phyloP scores from a whole-genome alignment of 768 basidiomycete genomes.

The Pleurotus citrinopileatus region DNA sequence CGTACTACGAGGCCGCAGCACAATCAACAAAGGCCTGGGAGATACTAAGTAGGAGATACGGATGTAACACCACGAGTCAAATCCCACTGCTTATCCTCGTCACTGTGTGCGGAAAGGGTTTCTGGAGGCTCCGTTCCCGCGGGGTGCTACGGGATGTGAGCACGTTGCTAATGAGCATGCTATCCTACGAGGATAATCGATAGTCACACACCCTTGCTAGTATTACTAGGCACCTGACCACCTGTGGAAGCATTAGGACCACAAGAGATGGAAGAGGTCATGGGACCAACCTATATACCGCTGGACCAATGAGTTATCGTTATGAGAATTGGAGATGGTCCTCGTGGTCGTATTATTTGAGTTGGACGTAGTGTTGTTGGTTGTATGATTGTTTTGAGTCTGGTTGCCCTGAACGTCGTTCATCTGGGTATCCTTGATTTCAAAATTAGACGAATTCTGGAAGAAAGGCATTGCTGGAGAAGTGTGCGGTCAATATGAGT shows the following conservation, averaged over 20 bases:
- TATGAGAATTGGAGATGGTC: slow-evolving; percentile 1
- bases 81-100: no score
- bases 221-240: not conserved
- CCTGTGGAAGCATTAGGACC: no score
- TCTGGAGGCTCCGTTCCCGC: not conserved
- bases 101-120: no score
- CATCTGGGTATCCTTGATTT: not conserved
- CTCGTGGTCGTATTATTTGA: slow-evolving; percentile 2
- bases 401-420: slow-evolving; percentile 2
- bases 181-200: not conserved
- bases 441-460: not conserved
- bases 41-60: no score
- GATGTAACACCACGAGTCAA: no score
- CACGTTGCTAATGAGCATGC: no score
- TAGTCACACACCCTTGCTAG: not conserved
- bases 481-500: slow-evolving; percentile 17
- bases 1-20: no score
- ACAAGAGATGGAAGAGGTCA: not conserved
- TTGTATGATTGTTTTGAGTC: not conserved
- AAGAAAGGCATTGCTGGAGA: slow-evolving; percentile 21
- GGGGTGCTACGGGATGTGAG: no score
- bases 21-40: no score
- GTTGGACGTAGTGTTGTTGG: not conserved
- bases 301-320: not conserved
- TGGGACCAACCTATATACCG: not conserved